Conservation (phyloP, 352 stramenopile genomes). For the Phytophthora hibernalis region DNA sequence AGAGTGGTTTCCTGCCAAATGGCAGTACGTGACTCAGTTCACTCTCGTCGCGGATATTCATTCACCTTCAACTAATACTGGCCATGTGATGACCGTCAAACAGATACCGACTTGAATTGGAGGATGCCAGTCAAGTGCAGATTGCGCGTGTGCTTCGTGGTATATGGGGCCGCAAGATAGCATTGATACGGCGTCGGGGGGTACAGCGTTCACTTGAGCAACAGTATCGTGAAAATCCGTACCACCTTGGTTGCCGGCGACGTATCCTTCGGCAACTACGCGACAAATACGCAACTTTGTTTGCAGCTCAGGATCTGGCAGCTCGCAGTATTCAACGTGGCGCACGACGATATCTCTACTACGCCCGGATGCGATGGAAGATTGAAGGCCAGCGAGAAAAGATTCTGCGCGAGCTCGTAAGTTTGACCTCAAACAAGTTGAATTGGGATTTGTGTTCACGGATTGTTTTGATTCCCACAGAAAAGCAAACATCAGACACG, state of each 20-base stretch:
- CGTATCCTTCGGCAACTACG: constrained; percentile 45
- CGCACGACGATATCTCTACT: constrained; percentile 48
- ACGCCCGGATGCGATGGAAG: constrained; percentile 54
- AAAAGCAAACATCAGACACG: constrained; percentile 58
- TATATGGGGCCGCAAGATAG: constrained; percentile 56
- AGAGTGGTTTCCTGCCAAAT: constrained; percentile 76
- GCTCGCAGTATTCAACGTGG: constrained; percentile 54
- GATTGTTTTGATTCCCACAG: constrained; percentile 20
- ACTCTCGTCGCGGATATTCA: background rate
- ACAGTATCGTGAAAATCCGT: constrained; percentile 49
- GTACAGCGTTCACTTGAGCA: constrained; percentile 34
- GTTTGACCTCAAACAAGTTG: constrained; percentile 10
- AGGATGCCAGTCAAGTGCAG: constrained; percentile 73
- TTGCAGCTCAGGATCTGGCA: constrained; percentile 67
- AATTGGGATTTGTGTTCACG: background rate
- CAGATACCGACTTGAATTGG: constrained; percentile 67
- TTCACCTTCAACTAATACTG: constrained; percentile 7
- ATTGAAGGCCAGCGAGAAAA: constrained; percentile 41
- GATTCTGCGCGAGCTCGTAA: constrained; percentile 51
- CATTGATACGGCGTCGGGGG: constrained; percentile 20
- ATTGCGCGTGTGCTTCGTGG: constrained; percentile 69
- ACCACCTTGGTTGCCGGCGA: constrained; percentile 44
- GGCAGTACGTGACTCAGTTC: constrained; percentile 51
- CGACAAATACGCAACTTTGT: constrained; percentile 57
- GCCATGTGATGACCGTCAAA: background rate